A percentile compares a stretch with the other conserved stretches of the same genome.
Conservation (phyloP, 2,329 filamentous ascomycete species). For the Arthroderma uncinatum region DNA sequence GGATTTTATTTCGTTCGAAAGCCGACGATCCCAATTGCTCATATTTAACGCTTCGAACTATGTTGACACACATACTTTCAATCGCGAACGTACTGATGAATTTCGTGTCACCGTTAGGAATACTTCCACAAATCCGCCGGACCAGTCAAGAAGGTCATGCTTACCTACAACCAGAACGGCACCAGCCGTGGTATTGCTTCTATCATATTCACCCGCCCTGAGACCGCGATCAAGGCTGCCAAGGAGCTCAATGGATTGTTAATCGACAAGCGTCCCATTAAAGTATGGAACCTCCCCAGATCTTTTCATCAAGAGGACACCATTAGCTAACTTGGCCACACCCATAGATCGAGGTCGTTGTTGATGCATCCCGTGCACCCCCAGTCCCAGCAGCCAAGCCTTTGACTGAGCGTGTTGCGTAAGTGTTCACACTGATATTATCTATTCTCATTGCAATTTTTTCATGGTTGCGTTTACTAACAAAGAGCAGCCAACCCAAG, state of each 20-base stretch:
- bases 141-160: constrained; percentile 77
- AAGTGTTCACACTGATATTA: constrained; percentile 24
- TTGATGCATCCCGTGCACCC: constrained; percentile 63
- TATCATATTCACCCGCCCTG: constrained; percentile 70
- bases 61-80: constrained; percentile 7
- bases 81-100: constrained; percentile 35
- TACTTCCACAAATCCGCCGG: constrained; percentile 86
- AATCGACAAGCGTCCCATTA: constrained; percentile 82
- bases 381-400: constrained; percentile 58
- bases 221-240: constrained; percentile 75
- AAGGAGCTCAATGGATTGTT: constrained; percentile 75
- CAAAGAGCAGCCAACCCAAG: constrained; percentile 46
- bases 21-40: constrained; percentile 10
- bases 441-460: background rate
- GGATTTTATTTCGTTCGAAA: constrained; percentile 13
- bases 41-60: constrained; percentile 19
- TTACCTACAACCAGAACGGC: constrained; percentile 88
- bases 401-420: constrained; percentile 75
- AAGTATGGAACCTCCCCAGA: constrained; percentile 44
- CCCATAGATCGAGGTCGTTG: constrained; percentile 72
- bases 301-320: constrained; percentile 14
- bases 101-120: constrained; percentile 60
- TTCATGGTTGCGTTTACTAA: background rate
- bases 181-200: constrained; percentile 86
- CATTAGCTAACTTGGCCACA: constrained; percentile 5